Conservation (phyloP, 441 rosid genomes). For the Brassica hybrid region DNA sequence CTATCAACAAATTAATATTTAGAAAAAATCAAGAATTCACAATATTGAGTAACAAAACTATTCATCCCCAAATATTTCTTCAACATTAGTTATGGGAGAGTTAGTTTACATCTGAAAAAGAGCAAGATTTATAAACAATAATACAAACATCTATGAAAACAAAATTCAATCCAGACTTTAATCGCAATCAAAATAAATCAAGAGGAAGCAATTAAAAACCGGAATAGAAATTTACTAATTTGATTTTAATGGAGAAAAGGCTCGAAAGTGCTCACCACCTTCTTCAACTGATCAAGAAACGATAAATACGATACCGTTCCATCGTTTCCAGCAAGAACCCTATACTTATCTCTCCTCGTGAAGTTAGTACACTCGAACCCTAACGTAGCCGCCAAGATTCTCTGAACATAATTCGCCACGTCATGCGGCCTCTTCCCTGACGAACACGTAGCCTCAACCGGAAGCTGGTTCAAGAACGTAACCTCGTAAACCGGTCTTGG, state of each 20-base stretch:
- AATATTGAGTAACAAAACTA: constrained; percentile 11
- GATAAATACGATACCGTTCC: too few species aligned
- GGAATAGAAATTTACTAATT: not conserved
- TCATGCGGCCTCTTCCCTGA: constrained; percentile 89
- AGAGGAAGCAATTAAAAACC: too few species aligned
- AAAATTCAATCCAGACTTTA: constrained; percentile 8
- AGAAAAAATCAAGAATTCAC: not conserved
- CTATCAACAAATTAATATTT: not conserved
- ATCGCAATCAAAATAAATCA: constrained; percentile 21
- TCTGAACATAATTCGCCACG: constrained; percentile 88
- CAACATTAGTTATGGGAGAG: constrained; percentile 1
- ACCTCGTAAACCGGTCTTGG: constrained; percentile 89
- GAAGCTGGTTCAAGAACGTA: constrained; percentile 83
- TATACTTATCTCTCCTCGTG: constrained; percentile 88
- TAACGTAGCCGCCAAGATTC: constrained; percentile 84
- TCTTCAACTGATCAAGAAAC: constrained; percentile 63
- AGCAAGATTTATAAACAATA: not conserved
- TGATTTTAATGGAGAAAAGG: constrained; percentile 52
- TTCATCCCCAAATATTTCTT: constrained; percentile 17
- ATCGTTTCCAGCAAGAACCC: too few species aligned
- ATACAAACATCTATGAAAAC: constrained; percentile 1
- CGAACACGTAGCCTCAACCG: constrained; percentile 80
- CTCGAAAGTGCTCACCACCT: constrained; percentile 62
- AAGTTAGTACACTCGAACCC: constrained; percentile 94
- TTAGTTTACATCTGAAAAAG: not conserved